Evolutionary conservation across 225 moss, liverwort and hornwort genomes (phyloP).

Genomic region (Rhytidiadelphus loreus): DNA sequence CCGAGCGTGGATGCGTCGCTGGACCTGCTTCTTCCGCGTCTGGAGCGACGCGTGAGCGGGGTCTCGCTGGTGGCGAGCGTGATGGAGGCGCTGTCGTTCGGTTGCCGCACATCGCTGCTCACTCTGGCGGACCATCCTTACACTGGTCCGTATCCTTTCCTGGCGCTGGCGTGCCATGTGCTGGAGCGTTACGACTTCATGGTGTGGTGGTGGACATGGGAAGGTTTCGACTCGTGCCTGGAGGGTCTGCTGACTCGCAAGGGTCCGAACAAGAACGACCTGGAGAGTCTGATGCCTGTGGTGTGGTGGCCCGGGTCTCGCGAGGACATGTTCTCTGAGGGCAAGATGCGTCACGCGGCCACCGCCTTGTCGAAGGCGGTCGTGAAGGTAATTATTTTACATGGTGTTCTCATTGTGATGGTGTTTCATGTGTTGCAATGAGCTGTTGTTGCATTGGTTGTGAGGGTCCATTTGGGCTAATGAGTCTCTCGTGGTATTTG

Average conservation of each 20-base stretch:
- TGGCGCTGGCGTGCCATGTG: constrained; percentile 82
- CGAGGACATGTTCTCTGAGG: constrained; percentile 96
- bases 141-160: constrained; percentile 70
- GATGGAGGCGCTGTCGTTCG: constrained; percentile 85
- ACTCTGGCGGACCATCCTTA: constrained; percentile 75
- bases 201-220: constrained; percentile 80
- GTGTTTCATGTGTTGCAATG: background rate
- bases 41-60: constrained; percentile 39
- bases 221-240: constrained; percentile 69
- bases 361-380: constrained; percentile 82
- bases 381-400: constrained; percentile 49
- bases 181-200: constrained; percentile 87
- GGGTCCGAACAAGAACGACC: constrained; percentile 77
- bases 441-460: background rate
- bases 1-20: constrained; percentile 85
- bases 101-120: constrained; percentile 83
- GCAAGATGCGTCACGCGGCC: constrained; percentile 80
- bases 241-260: constrained; percentile 89
- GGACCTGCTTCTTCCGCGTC: constrained; percentile 68
- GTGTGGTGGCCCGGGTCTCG: constrained; percentile 99
- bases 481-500: background rate
- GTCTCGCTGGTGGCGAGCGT: constrained; percentile 36
- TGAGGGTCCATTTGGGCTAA: background rate
- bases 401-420: too few relatives aligned
- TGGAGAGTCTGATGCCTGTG: constrained; percentile 86